These are phyloP conservation scores for Malassezia dermatis DNA, from an alignment of 1,284 basidiomycete genomes.

Conservation along the genomic window DNA sequence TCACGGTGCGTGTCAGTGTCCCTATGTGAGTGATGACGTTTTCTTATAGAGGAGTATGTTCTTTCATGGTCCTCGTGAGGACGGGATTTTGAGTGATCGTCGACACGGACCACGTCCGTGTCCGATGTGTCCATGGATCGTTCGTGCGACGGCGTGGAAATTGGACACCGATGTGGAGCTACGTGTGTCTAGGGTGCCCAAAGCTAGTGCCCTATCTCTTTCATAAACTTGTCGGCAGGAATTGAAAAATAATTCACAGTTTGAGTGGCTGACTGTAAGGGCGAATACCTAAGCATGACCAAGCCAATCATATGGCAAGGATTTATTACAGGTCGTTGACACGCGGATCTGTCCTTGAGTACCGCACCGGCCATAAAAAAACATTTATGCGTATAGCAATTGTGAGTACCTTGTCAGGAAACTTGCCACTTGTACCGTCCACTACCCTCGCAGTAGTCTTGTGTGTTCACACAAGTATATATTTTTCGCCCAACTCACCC, in stretches of 20 bases:
- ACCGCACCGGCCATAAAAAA: background rate
- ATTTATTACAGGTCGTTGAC: too few relatives aligned
- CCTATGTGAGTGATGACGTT: background rate
- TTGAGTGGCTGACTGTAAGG: background rate
- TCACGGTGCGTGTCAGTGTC: background rate
- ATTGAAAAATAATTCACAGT: background rate
- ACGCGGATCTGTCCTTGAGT: background rate
- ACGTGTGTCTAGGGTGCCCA: background rate
- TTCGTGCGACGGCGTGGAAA: background rate
- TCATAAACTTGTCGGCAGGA: background rate
- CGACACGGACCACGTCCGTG: background rate
- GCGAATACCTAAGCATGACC: background rate
- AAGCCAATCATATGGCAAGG: background rate
- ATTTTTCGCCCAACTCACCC: background rate
- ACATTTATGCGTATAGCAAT: background rate
- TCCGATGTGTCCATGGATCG: background rate
- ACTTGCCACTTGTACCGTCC: background rate
- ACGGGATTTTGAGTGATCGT: background rate
- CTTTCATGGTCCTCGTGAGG: background rate
- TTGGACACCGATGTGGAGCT: background rate
- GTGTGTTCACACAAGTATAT: background rate
- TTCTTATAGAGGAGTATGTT: background rate
- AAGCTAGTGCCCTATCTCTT: background rate
- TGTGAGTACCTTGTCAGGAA: background rate
- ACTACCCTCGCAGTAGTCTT: constrained; percentile 1